Percentiles rank a stretch among this genome's conserved stretches.
Evolutionary conservation across 2,329 filamentous ascomycete species (phyloP).

Genomic region (Arachnopeziza araneosa): DNA sequence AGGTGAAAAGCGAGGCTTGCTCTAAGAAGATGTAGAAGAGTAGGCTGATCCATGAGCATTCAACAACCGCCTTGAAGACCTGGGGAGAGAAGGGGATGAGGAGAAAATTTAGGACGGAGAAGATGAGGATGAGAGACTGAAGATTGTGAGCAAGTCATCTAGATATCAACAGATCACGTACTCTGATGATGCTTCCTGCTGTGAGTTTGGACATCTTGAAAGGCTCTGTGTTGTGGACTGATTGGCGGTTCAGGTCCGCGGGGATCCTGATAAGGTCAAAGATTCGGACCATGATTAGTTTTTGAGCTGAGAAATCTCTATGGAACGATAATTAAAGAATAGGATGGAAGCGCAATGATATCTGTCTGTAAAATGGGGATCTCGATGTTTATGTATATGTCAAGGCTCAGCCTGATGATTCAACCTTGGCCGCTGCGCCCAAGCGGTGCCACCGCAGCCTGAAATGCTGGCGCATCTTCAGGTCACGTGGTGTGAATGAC

Average conservation of each 20-base stretch:
- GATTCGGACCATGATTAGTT: neutral
- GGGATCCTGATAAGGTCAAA: neutral
- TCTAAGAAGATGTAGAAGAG: neutral
- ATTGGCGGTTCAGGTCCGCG: too few species aligned
- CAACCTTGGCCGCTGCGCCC: neutral
- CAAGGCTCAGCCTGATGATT: neutral
- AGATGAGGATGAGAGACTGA: neutral
- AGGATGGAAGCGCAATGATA: neutral
- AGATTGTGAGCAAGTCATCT: neutral
- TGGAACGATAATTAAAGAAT: neutral
- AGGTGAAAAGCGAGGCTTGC: neutral
- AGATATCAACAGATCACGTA: neutral
- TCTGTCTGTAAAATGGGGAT: neutral
- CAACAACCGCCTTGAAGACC: neutral
- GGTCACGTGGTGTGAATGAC: too few species aligned
- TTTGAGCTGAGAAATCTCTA: neutral
- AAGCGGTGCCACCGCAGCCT: neutral
- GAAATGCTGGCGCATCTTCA: neutral
- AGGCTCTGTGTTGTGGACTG: neutral
- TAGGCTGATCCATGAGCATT: neutral
- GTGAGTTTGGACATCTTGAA: neutral
- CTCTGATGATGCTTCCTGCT: neutral
- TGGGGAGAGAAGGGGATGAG: neutral
- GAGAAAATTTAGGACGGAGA: neutral
- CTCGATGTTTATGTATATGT: neutral